Conservation (phyloP, 78 protist species). For the Guillardia theta region DNA sequence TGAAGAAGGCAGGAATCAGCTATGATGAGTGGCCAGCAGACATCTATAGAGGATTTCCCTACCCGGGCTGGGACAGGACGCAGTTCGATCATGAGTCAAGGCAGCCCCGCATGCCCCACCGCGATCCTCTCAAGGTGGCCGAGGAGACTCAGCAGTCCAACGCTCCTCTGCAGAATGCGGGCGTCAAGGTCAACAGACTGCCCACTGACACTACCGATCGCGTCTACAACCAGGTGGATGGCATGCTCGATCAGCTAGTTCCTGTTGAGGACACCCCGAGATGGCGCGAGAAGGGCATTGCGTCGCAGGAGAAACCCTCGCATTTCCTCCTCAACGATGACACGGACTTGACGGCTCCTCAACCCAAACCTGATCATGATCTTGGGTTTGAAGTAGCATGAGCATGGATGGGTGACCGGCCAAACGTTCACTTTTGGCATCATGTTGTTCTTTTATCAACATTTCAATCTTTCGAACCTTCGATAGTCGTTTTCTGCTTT, state of each 20-base stretch:
- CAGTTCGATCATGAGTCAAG: not conserved
- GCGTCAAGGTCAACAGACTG: not conserved
- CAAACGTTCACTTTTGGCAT: not conserved
- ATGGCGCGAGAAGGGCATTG: not conserved
- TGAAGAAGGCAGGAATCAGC: not conserved
- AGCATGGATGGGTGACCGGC: not conserved
- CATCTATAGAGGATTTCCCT: not conserved
- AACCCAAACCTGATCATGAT: not conserved
- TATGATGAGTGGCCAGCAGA: not conserved
- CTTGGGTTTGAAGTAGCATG: not conserved
- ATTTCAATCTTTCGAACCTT: too few species aligned
- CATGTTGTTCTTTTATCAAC: not conserved
- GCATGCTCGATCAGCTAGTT: not conserved
- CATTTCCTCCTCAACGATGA: not conserved
- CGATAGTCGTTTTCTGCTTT: not conserved
- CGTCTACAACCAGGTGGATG: conserved; percentile 21
- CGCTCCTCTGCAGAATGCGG: not conserved
- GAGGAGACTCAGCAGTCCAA: not conserved
- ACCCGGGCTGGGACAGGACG: not conserved
- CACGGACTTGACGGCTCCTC: not conserved
- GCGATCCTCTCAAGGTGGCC: not conserved
- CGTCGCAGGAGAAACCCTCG: not conserved
- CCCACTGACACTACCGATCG: not conserved
- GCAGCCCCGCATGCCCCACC: not conserved
- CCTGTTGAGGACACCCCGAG: not conserved